Evolutionary conservation across 2,329 filamentous ascomycete genomes (phyloP).

Genomic region (Neonectria magnoliae): DNA sequence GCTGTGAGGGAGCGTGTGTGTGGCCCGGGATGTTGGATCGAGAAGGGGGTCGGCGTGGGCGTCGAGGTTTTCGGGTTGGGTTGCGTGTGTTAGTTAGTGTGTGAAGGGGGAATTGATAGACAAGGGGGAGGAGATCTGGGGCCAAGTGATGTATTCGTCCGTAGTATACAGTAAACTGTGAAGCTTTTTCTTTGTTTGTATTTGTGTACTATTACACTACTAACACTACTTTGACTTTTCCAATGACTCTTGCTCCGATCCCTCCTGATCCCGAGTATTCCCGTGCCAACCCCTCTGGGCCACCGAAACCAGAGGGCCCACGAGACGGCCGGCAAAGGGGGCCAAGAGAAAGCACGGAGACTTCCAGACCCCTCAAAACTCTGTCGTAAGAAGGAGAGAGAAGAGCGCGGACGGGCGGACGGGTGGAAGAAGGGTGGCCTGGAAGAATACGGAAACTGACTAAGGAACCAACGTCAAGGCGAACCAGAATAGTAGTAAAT

Average conservation of each 20-base stretch:
- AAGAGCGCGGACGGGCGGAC: neutral
- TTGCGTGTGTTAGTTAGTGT: neutral
- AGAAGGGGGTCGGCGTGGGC: neutral
- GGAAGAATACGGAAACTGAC: neutral
- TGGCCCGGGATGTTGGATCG: neutral
- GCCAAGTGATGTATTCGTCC: neutral
- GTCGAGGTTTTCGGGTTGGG: neutral
- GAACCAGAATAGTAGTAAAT: conserved; percentile 21
- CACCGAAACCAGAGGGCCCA: neutral
- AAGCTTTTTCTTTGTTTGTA: neutral
- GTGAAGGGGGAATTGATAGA: neutral
- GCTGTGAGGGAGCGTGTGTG: conserved; percentile 1
- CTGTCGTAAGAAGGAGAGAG: neutral
- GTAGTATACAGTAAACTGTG: neutral
- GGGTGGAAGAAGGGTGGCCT: neutral
- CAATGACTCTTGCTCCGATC: neutral
- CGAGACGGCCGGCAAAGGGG: neutral
- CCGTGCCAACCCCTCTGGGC: conserved; percentile 7
- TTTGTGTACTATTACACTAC: neutral
- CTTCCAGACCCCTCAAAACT: neutral
- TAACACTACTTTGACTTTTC: neutral
- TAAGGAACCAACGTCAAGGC: conserved; percentile 2
- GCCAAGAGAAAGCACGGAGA: neutral
- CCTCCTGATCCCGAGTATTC: conserved; percentile 13
- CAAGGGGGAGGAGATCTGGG: neutral